Conservation (phyloP, 2,329 filamentous ascomycete genomes). For the Talaromyces sp. region DNA sequence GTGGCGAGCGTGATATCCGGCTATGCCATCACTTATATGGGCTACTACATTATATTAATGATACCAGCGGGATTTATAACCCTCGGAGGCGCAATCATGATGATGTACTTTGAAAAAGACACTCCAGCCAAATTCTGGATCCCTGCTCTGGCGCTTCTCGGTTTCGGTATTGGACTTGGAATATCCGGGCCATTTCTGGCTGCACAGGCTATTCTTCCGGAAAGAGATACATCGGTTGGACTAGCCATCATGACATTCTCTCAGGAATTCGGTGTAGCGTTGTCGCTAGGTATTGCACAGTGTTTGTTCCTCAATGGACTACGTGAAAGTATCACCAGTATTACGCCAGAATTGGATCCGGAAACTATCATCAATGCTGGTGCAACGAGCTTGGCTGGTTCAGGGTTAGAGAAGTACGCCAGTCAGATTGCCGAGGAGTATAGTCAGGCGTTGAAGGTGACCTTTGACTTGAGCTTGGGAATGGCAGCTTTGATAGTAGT, state of each 20-base stretch:
- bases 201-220: conserved; percentile 23
- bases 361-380: background rate
- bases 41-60: conserved; percentile 28
- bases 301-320: background rate
- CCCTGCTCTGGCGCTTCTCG: conserved; percentile 25
- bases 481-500: background rate
- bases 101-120: conserved; percentile 31
- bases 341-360: background rate
- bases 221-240: conserved; percentile 26
- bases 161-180: conserved; percentile 21
- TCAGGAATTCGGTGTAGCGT: conserved; percentile 24
- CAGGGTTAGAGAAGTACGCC: background rate
- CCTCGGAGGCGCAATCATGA: conserved; percentile 29
- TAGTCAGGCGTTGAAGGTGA: background rate
- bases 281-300: conserved; percentile 27
- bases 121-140: conserved; percentile 23
- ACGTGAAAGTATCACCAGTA: background rate
- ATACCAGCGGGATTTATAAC: conserved; percentile 25
- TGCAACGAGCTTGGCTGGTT: conserved; percentile 3
- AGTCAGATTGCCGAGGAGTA: background rate
- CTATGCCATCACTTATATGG: conserved; percentile 24
- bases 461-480: background rate
- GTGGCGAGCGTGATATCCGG: conserved; percentile 30
- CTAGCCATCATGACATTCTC: conserved; percentile 24
- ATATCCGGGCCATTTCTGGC: conserved; percentile 20